Percentiles rank a stretch among this genome's conserved stretches.
Evolutionary conservation across 2,329 filamentous ascomycete species (phyloP).

Genomic region (Simplicillium sp.): DNA sequence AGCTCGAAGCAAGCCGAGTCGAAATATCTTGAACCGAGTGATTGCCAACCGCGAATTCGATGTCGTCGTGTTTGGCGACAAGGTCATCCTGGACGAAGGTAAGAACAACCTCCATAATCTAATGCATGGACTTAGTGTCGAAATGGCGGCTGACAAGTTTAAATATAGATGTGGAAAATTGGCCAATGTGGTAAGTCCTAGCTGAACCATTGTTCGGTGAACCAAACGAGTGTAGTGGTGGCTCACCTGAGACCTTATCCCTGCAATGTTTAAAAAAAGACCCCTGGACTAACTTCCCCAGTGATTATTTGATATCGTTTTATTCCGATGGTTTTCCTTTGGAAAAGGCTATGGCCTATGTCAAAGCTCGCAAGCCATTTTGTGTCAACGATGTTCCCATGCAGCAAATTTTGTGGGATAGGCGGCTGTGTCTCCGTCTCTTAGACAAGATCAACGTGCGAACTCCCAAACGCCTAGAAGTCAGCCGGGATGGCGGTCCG

Average conservation of each 20-base stretch:
- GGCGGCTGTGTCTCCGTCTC: constrained; percentile 78
- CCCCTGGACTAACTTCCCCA: constrained; percentile 20
- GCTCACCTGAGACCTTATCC: constrained; percentile 10
- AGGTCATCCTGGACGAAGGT: constrained; percentile 93
- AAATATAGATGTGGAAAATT: constrained; percentile 70
- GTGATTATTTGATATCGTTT: constrained; percentile 93
- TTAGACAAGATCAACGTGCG: constrained; percentile 84
- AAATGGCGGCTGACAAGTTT: constrained; percentile 3
- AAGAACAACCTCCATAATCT: constrained; percentile 19
- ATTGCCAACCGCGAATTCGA: constrained; percentile 91
- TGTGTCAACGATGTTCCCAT: constrained; percentile 96
- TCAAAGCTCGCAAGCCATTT: constrained; percentile 85
- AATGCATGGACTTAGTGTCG: no score
- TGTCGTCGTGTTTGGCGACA: constrained; percentile 95
- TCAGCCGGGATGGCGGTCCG: constrained; percentile 88
- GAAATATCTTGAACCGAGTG: constrained; percentile 88
- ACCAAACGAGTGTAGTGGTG: constrained; percentile 22
- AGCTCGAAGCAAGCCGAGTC: constrained; percentile 90
- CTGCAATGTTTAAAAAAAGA: not conserved
- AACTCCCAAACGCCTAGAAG: constrained; percentile 79
- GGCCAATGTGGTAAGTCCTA: constrained; percentile 67
- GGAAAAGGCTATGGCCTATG: constrained; percentile 94
- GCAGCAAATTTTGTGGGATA: constrained; percentile 95
- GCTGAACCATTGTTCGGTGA: constrained; percentile 18
- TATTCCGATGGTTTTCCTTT: constrained; percentile 96